Base-by-base conservation (phyloP, 331 rosid genomes). In the Telfairia occidentalis region DNA sequence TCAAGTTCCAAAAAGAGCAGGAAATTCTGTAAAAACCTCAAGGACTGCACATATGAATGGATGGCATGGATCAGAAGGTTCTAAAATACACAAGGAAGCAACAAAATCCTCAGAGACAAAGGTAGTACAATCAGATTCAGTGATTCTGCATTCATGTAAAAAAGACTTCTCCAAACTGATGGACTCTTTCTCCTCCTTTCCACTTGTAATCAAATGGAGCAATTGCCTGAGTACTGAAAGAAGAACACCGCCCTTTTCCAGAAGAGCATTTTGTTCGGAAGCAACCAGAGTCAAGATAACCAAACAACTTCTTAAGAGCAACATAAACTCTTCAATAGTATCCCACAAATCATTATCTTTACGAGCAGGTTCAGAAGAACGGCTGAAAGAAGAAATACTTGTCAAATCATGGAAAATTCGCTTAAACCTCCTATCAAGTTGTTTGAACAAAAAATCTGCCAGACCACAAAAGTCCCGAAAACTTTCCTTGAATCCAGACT, bases 271-370 rank as follows among this genome's bases (percentile, higher is more conserved):
- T 16, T 73, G 86, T 40, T 86, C 88, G 50, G 71, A 60, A 49
- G 50, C 76, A 6, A 80, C 79, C 66, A 85, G 65, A 8, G 86
- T 85, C 83, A 89, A 76, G 57, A 80, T 52, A 45, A 84, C 78
- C 75, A 91, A 58, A 78, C 87, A 87, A 77, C 91, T 82, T 43
- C 97, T 87, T 53, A 94, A 81, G 73, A 85, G 63, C 84, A 85
- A 72, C 54, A 79, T 53, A 55, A 89, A 76, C 38, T 88, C 85
- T 26, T 87, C 74, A 74, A 80, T 76, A 75, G 80, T 19, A n/a
- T 81, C 49, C 80, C 81, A 76, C 40, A 80, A 46, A 79, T 61
- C 81, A 38, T 85, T 73, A 50, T 60, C 59, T 78, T 30, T 82
- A 60, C 32, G 50, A 8, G 58, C 18, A 5, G 28, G 54, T 77